Percentiles rank a stretch among this genome's conserved stretches.
phyloP scores from a whole-genome alignment of 2,329 filamentous ascomycete genomes.

The Ophiostoma ips region DNA sequence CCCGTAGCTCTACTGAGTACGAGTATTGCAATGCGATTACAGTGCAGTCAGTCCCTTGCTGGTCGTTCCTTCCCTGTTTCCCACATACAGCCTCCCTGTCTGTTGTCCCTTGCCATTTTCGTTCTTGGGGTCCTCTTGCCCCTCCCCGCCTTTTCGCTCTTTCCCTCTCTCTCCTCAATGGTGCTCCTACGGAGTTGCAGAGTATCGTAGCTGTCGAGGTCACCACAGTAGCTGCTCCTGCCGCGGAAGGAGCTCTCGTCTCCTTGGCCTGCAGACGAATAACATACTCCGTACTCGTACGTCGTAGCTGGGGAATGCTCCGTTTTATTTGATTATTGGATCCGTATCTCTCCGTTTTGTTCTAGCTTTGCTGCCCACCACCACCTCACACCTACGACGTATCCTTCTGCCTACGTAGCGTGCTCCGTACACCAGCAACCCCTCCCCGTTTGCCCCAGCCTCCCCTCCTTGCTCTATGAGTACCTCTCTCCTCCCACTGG shows the following conservation, averaged over 20 bases:
- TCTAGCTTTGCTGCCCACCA: not conserved
- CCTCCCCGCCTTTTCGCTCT: conserved; percentile 8
- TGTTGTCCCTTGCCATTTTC: not conserved
- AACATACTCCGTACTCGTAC: not conserved
- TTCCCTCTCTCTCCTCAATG: conserved; percentile 5
- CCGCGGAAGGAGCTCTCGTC: too few species aligned
- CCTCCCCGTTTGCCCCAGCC: conserved; percentile 11
- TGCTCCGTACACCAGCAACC: not conserved
- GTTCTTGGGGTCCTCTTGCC: conserved; percentile 1
- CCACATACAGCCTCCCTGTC: not conserved
- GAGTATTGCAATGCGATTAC: too few species aligned
- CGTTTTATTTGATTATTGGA: not conserved
- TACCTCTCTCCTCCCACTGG: not conserved
- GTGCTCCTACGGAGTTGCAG: conserved; percentile 6
- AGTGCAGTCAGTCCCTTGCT: not conserved
- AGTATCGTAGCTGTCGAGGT: not conserved
- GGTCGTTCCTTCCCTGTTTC: conserved; percentile 8
- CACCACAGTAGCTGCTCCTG: too few species aligned
- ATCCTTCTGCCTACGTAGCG: not conserved
- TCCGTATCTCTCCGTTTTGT: too few species aligned
- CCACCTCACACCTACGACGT: not conserved
- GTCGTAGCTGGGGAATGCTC: too few species aligned
- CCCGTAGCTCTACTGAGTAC: too few species aligned
- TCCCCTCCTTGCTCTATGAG: conserved; percentile 3
- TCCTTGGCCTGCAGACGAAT: too few species aligned